A percentile compares a stretch with the other conserved stretches of the same genome.
phyloP scores from a whole-genome alignment of 768 basidiomycete species.

The Clitopilus hobsonii region DNA sequence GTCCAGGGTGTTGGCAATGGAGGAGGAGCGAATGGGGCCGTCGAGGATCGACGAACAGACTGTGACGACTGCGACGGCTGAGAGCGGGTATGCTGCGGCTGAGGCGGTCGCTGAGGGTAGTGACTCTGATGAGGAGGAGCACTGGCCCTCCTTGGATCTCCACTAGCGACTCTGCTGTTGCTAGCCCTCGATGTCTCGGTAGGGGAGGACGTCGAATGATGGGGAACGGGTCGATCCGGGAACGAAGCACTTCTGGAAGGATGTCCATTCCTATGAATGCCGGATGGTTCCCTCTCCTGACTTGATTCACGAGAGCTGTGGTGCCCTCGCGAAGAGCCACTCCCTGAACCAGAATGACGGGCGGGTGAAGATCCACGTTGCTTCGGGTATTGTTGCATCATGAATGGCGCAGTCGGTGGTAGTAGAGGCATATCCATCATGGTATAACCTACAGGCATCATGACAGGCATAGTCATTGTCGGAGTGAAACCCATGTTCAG shows the following conservation, averaged over 20 bases:
- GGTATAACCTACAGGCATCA: conserved; percentile 32
- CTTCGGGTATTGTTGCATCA: conserved; percentile 56
- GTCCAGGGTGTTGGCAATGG: conserved; percentile 32
- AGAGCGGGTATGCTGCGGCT: conserved; percentile 19
- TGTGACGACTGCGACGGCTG: conserved; percentile 19
- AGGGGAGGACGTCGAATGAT: conserved; percentile 15
- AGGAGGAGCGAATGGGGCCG: conserved; percentile 24
- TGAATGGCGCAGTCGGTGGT: conserved; percentile 72
- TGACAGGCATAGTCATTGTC: conserved; percentile 30
- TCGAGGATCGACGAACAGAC: conserved; percentile 8
- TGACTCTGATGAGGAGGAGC: conserved; percentile 11
- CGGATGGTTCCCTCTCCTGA: conserved; percentile 16
- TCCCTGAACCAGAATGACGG: conserved; percentile 22
- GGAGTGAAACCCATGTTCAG: conserved; percentile 28
- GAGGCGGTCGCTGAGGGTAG: conserved; percentile 10
- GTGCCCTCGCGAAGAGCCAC: conserved; percentile 29
- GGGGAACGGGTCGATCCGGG: conserved; percentile 14
- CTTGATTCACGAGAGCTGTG: conserved; percentile 28
- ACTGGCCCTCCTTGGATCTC: conserved; percentile 21
- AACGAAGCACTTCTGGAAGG: conserved; percentile 20
- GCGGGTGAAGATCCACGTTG: conserved; percentile 26
- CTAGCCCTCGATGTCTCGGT: conserved; percentile 4
- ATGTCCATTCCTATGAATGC: conserved; percentile 2
- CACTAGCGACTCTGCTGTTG: conserved; percentile 10
- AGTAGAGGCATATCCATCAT: conserved; percentile 64